phyloP scores from a whole-genome alignment of 805 yeast genomes.

The Kregervanrija fluxuum region DNA sequence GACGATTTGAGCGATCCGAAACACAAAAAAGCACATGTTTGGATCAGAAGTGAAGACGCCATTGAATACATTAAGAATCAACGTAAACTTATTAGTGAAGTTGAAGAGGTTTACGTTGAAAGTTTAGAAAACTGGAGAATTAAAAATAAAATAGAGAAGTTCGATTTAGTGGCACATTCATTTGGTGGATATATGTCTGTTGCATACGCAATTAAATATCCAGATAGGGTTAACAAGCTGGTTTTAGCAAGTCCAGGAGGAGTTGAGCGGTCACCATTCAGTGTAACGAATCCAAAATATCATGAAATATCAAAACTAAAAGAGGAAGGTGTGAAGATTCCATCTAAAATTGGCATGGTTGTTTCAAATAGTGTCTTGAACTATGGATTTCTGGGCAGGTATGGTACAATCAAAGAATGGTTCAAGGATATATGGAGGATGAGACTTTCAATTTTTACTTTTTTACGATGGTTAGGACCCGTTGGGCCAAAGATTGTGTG shows the following conservation, averaged over 20 bases:
- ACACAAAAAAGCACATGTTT: not conserved
- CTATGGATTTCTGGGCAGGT: slow-evolving; percentile 40
- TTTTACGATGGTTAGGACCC: slow-evolving; percentile 40
- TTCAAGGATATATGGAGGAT: slow-evolving; percentile 32
- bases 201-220: slow-evolving; percentile 54
- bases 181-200: slow-evolving; percentile 71
- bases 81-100: slow-evolving; percentile 31
- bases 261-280: slow-evolving; percentile 60
- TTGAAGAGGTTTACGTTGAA: slow-evolving; percentile 50
- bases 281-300: slow-evolving; percentile 39
- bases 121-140: slow-evolving; percentile 62
- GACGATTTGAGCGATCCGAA: too few relatives aligned
- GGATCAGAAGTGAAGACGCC: slow-evolving; percentile 5
- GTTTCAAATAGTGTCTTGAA: slow-evolving; percentile 39
- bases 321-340: slow-evolving; percentile 5
- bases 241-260: slow-evolving; percentile 73
- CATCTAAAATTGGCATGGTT: slow-evolving; percentile 12
- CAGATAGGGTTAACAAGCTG: slow-evolving; percentile 44
- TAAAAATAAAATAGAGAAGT: slow-evolving; percentile 38
- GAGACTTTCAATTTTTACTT: slow-evolving; percentile 39
- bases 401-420: slow-evolving; percentile 32
- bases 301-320: slow-evolving; percentile 4
- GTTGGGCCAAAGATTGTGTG: slow-evolving; percentile 26
- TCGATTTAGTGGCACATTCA: slow-evolving; percentile 70
- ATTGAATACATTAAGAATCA: slow-evolving; percentile 26